Evolutionary conservation across 2,329 filamentous ascomycete genomes (phyloP).

Genomic region (Colletotrichum incanum): DNA sequence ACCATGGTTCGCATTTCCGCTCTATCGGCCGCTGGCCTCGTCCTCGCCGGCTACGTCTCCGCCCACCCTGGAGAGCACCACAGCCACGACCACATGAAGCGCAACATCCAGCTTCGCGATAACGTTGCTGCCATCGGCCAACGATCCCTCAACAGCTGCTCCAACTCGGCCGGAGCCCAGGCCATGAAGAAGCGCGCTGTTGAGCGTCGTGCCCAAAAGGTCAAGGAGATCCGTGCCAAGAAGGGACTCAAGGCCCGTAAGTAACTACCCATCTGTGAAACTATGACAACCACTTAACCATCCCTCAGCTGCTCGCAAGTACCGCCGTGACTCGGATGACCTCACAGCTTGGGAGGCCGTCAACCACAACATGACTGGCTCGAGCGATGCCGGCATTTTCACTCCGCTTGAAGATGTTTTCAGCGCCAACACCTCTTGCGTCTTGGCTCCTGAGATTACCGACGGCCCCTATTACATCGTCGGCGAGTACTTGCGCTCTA

Average conservation of each 20-base stretch:
- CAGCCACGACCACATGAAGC: slow-evolving; percentile 50
- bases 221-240: slow-evolving; percentile 57
- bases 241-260: slow-evolving; percentile 34
- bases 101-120: slow-evolving; percentile 54
- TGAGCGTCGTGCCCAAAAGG: slow-evolving; percentile 57
- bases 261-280: not conserved
- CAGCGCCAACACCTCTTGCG: slow-evolving; percentile 35
- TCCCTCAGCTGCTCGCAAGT: slow-evolving; percentile 49
- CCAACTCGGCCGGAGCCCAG: slow-evolving; percentile 55
- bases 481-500: slow-evolving; percentile 62
- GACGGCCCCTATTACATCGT: slow-evolving; percentile 52
- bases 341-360: slow-evolving; percentile 53
- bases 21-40: slow-evolving; percentile 34
- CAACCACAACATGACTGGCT: slow-evolving; percentile 53
- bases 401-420: slow-evolving; percentile 50
- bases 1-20: slow-evolving; percentile 32
- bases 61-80: slow-evolving; percentile 55
- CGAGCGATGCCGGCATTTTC: slow-evolving; percentile 51
- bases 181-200: slow-evolving; percentile 58
- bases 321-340: slow-evolving; percentile 52
- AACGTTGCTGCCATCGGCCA: slow-evolving; percentile 50
- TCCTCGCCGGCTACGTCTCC: slow-evolving; percentile 46
- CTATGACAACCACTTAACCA: slow-evolving; percentile 45
- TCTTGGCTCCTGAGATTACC: slow-evolving; percentile 35
- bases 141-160: slow-evolving; percentile 58